A percentile compares a stretch with the other conserved stretches of the same genome.
Conservation (phyloP, 306 rosid species). For the Cucumis hystrix region DNA sequence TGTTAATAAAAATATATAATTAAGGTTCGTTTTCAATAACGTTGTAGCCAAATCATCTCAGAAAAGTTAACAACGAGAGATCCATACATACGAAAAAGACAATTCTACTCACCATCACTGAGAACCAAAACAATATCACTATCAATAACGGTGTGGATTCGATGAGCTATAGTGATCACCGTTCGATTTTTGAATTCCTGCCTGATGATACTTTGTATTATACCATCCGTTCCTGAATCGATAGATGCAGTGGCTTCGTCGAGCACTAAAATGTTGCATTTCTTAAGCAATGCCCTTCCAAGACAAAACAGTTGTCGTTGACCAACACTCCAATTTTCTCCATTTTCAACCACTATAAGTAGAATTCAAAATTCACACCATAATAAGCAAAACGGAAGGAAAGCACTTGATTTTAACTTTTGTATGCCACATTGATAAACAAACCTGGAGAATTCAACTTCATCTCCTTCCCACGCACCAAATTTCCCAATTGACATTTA, state of each 20-base stretch:
- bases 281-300: slow-evolving; percentile 60
- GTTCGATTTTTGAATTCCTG: slow-evolving; percentile 67
- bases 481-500: slow-evolving; percentile 68
- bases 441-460: slow-evolving; percentile 63
- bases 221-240: slow-evolving; percentile 68
- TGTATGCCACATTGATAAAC: slow-evolving; percentile 5
- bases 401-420: background rate
- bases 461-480: slow-evolving; percentile 57
- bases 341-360: slow-evolving; percentile 50
- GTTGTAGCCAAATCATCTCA: background rate
- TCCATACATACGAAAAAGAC: background rate
- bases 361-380: background rate
- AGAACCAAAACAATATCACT: slow-evolving; percentile 88
- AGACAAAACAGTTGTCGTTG: slow-evolving; percentile 56
- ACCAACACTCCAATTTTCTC: slow-evolving; percentile 61
- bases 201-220: slow-evolving; percentile 55
- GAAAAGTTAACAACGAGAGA: background rate
- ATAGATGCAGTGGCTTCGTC: slow-evolving; percentile 81
- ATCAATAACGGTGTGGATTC: slow-evolving; percentile 79
- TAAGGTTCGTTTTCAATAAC: background rate
- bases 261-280: slow-evolving; percentile 49
- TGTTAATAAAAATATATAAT: slow-evolving; percentile 14
- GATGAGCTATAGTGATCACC: slow-evolving; percentile 77
- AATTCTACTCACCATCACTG: slow-evolving; percentile 50
- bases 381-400: background rate